Percentiles rank a stretch among this genome's conserved stretches.
Evolutionary conservation across 2,329 filamentous ascomycete genomes (phyloP).

Genomic region (Lachnellula willkommii): DNA sequence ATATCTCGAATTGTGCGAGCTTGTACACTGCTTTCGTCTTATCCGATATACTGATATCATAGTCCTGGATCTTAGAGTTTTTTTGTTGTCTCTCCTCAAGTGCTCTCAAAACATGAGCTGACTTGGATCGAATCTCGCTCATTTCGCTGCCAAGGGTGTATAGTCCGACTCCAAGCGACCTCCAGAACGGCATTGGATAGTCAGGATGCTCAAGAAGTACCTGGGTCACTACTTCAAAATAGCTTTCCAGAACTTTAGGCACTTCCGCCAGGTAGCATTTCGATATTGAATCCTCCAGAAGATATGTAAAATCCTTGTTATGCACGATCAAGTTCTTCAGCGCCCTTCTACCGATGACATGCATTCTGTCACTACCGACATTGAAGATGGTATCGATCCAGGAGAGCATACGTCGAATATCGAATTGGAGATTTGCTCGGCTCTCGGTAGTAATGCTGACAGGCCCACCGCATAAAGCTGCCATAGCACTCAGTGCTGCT

Average conservation of each 20-base stretch:
- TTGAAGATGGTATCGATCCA: constrained; percentile 97
- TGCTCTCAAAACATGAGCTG: constrained; percentile 71
- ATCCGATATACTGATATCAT: constrained; percentile 96
- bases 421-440: constrained; percentile 81
- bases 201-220: constrained; percentile 79
- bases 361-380: constrained; percentile 84
- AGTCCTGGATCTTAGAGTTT: constrained; percentile 89
- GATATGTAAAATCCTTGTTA: constrained; percentile 79
- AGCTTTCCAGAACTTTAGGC: constrained; percentile 84
- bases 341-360: constrained; percentile 81
- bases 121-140: constrained; percentile 82
- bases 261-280: constrained; percentile 81
- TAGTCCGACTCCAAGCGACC: constrained; percentile 77
- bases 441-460: constrained; percentile 86
- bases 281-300: constrained; percentile 85
- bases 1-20: constrained; percentile 93
- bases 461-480: constrained; percentile 79
- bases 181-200: constrained; percentile 85
- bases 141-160: constrained; percentile 92
- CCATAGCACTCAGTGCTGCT: constrained; percentile 92
- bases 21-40: constrained; percentile 99
- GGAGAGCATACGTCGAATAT: constrained; percentile 83
- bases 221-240: constrained; percentile 87
- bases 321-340: constrained; percentile 84
- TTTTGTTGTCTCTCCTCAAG: constrained; percentile 79